Base-by-base conservation (phyloP, 306 rosid species). In the Vigna unguiculata region DNA sequence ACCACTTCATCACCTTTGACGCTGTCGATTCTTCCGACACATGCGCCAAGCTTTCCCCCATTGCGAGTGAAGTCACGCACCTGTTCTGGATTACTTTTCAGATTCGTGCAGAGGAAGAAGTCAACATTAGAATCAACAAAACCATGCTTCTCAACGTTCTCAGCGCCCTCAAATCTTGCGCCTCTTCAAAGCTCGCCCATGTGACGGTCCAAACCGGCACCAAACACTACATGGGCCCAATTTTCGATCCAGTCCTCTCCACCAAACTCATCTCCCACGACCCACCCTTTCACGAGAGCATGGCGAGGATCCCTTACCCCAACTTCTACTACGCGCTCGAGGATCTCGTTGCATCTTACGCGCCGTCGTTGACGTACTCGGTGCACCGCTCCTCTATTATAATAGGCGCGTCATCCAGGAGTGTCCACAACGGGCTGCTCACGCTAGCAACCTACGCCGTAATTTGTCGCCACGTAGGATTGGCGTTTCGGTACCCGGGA, bases 301-400 rank as follows among this genome's bases (percentile, higher is more conserved):
- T 64, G 74, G 63, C 79, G 0, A 55, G 83, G 2, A 72, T 87
- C 6, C 77, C 85, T 1, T 77, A 82, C 59, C 82, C 88, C 3
- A 87, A 76, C 66, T 84, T 84, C 61, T 86, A 86, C 41, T 87
- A 84, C 70, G 60, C 78, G 59, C 88, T 87, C 0, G 86, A 87
- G 20, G 88, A 84, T 55, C 48, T 76, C 0, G 63, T 72, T 8
- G 57, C 65, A 1, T 68, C 80, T 4, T 20, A 79, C 69, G 69
- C 48, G 25, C 78, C 75, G 0, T 25, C 72, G 0, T 0, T 84
- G 0, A 73, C 85, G 0, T 87, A 84, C 55, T 87, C 86, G 0
- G 36, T 84, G 2, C 90, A 86, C 60, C 80, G 82, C 2, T 12
- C 85, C 1, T 72, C 88, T 1, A 57, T 87, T 1, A 87, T 84